Evolutionary conservation across 2,329 filamentous ascomycete genomes (phyloP), one percentile per base, ranked within the genome.

Genomic region (Cryoendolithus antarcticus): DNA sequence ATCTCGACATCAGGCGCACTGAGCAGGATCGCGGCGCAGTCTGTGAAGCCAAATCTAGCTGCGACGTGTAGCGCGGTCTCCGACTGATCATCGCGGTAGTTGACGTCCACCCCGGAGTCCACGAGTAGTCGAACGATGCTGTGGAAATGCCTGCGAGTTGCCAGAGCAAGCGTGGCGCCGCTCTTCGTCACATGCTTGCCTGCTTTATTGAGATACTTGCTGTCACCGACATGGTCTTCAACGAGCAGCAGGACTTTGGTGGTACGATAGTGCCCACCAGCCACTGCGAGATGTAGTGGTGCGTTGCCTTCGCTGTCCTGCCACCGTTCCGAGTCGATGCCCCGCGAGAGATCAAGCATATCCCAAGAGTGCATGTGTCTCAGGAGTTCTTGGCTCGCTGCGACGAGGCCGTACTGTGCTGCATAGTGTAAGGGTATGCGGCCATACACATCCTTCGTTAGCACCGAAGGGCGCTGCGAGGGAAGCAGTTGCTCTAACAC

Each of bases 31-130:
- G 70, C 75, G 9, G 84, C 85, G 56, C 88, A 96, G 44, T 86
- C 74, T 10, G 75, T 72, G 54, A 93, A 83, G 10, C 86, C 86
- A 53, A 89, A 91, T 33, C 88, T 79, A 40, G 91, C 88, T 35
- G 91, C 91, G 50, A 95, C 73, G 58, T 96, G 91, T 30, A 98
- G 65, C 2, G 89, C 86, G 7, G 88, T 93, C 62, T 98, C 91
- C 10, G 88, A 88, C 38, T 81, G 80, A 46, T 83, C 78, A 56
- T 96, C 86, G 54, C 85, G 85, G 68, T 88, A 93, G 56, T 98
- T 95, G 53, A 96, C 79, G 54, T 96, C 82, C 4, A 95, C 82
- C 1, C 85, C 86, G 2, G 88, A 86, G 48, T 93, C 77, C 2
- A 96, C 86, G 8, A 98, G 69, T 55, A 95, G 75, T 53, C 81